Percentiles rank a stretch among this genome's conserved stretches.
These are phyloP conservation scores for Phalaenopsis hybrid DNA, from an alignment of 116 monocot species.

Conservation along the genomic window DNA sequence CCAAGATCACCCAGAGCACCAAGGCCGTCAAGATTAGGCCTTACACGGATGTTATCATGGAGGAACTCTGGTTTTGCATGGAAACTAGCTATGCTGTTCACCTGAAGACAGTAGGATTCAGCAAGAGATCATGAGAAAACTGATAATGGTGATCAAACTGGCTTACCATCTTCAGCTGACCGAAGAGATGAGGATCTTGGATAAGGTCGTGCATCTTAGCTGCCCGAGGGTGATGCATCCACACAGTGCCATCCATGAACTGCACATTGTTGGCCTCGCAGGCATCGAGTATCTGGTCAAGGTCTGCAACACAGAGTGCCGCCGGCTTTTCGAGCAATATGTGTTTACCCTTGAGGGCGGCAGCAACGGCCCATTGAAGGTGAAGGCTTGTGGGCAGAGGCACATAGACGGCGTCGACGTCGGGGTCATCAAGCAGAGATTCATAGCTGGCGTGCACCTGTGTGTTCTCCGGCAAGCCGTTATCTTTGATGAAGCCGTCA, in stretches of 20 bases:
- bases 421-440: conserved; percentile 46
- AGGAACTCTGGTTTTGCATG: conserved; percentile 37
- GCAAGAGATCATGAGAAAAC: not conserved
- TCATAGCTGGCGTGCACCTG: conserved; percentile 58
- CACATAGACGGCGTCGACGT: conserved; percentile 69
- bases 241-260: conserved; percentile 92
- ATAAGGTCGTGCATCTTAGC: conserved; percentile 61
- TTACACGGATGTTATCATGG: conserved; percentile 65
- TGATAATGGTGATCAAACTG: too few relatives aligned
- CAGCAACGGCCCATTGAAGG: conserved; percentile 59
- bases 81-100: conserved; percentile 44
- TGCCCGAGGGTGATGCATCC: conserved; percentile 86
- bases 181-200: conserved; percentile 45
- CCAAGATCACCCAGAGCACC: conserved; percentile 65
- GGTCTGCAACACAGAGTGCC: conserved; percentile 51
- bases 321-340: conserved; percentile 86
- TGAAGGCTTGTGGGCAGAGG: conserved; percentile 86
- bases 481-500: conserved; percentile 40
- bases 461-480: conserved; percentile 29
- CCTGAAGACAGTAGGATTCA: conserved; percentile 13
- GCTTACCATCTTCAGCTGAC: conserved; percentile 49
- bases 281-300: conserved; percentile 60
- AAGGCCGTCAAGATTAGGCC: conserved; percentile 67
- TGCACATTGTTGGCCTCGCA: conserved; percentile 53
- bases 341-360: conserved; percentile 70